phyloP scores from a whole-genome alignment of 2,329 filamentous ascomycete genomes.

The Botrytis aclada region DNA sequence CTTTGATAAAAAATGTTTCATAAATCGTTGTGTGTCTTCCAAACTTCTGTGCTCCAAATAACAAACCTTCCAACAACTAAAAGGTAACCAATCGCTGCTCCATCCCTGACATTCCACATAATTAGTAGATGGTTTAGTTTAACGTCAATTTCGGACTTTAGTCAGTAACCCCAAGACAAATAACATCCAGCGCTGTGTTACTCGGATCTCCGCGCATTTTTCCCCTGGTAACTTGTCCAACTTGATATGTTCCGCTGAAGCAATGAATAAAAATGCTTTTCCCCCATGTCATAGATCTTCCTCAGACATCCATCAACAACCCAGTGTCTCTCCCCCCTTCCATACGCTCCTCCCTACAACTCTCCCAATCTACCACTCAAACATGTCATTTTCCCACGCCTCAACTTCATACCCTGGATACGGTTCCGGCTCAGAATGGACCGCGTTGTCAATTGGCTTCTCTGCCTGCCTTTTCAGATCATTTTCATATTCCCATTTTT shows the following conservation, averaged over 20 bases:
- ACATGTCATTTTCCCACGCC: neutral
- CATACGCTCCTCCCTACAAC: neutral
- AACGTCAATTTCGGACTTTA: slow-evolving; percentile 4
- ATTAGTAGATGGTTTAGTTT: neutral
- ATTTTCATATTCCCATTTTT: slow-evolving; percentile 7
- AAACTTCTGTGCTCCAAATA: neutral
- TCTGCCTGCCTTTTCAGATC: neutral
- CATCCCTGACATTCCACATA: neutral
- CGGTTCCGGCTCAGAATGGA: neutral
- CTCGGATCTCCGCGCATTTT: no score
- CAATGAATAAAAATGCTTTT: neutral
- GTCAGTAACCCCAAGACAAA: neutral
- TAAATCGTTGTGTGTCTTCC: neutral
- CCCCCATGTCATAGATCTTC: neutral
- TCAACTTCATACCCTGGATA: neutral
- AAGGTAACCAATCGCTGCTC: neutral
- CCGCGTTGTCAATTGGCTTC: neutral
- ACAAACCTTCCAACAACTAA: neutral
- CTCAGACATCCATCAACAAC: neutral
- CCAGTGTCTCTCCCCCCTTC: neutral
- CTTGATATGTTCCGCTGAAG: neutral
- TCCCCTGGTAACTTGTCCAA: neutral
- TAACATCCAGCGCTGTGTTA: neutral
- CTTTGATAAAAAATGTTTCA: neutral
- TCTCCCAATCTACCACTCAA: neutral